Evolutionary conservation across 169 alveolate species (phyloP).

Genomic region (Plasmodium falciparum): DNA sequence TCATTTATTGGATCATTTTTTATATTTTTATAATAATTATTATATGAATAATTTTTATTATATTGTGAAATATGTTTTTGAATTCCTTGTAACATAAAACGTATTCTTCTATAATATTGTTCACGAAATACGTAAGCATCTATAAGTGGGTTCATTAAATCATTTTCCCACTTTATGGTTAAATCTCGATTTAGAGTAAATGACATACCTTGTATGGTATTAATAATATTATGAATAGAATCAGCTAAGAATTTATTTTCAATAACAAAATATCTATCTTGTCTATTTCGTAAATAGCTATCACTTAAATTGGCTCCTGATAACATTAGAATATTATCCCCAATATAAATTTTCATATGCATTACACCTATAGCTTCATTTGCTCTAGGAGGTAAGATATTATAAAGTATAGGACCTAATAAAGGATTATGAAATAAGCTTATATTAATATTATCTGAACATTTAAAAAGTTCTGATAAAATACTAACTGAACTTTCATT

Average conservation of each 20-base stretch:
- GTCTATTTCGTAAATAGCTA: constrained; percentile 81
- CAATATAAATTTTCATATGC: constrained; percentile 85
- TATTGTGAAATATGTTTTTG: constrained; percentile 27
- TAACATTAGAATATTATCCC: constrained; percentile 79
- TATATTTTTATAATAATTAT: background rate
- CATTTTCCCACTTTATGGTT: constrained; percentile 80
- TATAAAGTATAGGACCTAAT: constrained; percentile 77
- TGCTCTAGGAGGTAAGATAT: constrained; percentile 78
- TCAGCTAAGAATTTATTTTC: constrained; percentile 82
- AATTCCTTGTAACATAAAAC: constrained; percentile 13
- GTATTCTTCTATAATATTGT: constrained; percentile 64
- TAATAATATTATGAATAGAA: constrained; percentile 81
- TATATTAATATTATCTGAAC: constrained; percentile 63
- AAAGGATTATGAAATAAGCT: constrained; percentile 84
- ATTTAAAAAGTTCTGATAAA: constrained; percentile 73
- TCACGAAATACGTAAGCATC: constrained; percentile 73
- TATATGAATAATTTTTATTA: background rate
- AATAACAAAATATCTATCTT: constrained; percentile 83
- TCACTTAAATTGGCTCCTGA: constrained; percentile 86
- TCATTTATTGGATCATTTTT: background rate
- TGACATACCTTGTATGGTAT: constrained; percentile 79
- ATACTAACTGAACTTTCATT: constrained; percentile 75
- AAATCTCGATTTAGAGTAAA: constrained; percentile 70
- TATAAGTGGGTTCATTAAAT: constrained; percentile 82
- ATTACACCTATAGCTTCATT: constrained; percentile 85